Conservation (phyloP, 768 basidiomycete genomes). For the Phylloporus arenicola region DNA sequence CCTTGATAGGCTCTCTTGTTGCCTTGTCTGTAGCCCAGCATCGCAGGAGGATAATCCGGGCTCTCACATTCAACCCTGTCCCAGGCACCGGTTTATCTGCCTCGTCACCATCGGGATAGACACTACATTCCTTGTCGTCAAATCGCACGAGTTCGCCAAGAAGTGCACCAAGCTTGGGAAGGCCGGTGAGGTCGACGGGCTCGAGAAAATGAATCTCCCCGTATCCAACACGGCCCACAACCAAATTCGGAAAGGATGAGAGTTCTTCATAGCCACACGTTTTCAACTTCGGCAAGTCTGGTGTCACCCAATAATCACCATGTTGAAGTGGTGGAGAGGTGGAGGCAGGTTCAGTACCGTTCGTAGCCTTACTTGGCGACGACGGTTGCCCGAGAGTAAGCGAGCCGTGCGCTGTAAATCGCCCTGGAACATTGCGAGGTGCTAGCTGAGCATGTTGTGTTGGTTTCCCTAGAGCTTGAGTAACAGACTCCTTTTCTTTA, state of each 20-base stretch:
- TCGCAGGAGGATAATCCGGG: constrained; percentile 65
- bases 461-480: constrained; percentile 14
- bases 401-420: constrained; percentile 36
- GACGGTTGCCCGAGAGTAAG: constrained; percentile 24
- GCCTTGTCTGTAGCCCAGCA: constrained; percentile 93
- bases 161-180: constrained; percentile 73
- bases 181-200: constrained; percentile 80
- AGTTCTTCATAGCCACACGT: constrained; percentile 69
- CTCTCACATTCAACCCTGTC: constrained; percentile 84
- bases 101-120: constrained; percentile 89
- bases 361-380: constrained; percentile 27
- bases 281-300: constrained; percentile 67
- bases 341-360: constrained; percentile 17
- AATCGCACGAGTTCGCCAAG: constrained; percentile 86
- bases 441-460: constrained; percentile 32
- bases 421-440: constrained; percentile 37
- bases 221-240: constrained; percentile 87
- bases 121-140: constrained; percentile 86
- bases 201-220: constrained; percentile 81
- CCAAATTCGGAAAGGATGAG: constrained; percentile 65
- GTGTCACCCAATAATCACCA: constrained; percentile 91
- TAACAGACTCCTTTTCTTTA: constrained; percentile 29
- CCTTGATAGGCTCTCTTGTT: constrained; percentile 84
- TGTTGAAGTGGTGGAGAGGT: constrained; percentile 50
- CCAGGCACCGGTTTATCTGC: constrained; percentile 79